These are phyloP conservation scores for Theobroma grandiflorum DNA, from an alignment of 441 rosid species.

Conservation along the genomic window DNA sequence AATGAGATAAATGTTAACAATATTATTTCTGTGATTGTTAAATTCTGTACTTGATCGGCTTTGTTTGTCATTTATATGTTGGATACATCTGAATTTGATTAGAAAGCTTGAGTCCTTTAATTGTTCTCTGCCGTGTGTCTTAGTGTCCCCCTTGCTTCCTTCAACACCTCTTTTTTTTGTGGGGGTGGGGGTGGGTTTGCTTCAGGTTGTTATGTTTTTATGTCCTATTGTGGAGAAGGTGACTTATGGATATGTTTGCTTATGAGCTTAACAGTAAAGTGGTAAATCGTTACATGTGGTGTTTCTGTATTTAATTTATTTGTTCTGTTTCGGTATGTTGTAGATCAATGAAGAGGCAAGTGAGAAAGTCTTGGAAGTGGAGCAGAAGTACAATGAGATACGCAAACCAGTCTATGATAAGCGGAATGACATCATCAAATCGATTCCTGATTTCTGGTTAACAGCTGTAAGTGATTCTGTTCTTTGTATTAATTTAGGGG, in stretches of 20 bases:
- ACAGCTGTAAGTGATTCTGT: conserved; percentile 75
- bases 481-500: conserved; percentile 12
- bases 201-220: not conserved
- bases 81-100: conserved; percentile 7
- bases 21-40: not conserved
- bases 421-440: conserved; percentile 79
- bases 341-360: conserved; percentile 97
- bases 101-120: not conserved
- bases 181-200: not conserved
- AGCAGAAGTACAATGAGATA: conserved; percentile 86
- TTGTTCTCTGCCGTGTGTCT: not conserved
- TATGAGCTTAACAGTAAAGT: not conserved
- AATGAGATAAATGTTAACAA: not conserved
- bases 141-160: not conserved
- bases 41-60: not conserved
- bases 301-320: not conserved
- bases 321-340: not conserved
- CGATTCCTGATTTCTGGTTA: conserved; percentile 95
- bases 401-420: conserved; percentile 89
- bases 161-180: not conserved
- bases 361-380: conserved; percentile 93
- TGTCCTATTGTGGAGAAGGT: not conserved
- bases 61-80: not conserved
- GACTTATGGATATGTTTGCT: not conserved
- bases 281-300: not conserved